phyloP scores from a whole-genome alignment of 345 rosid species.

The Eucalyptus caleyi region DNA sequence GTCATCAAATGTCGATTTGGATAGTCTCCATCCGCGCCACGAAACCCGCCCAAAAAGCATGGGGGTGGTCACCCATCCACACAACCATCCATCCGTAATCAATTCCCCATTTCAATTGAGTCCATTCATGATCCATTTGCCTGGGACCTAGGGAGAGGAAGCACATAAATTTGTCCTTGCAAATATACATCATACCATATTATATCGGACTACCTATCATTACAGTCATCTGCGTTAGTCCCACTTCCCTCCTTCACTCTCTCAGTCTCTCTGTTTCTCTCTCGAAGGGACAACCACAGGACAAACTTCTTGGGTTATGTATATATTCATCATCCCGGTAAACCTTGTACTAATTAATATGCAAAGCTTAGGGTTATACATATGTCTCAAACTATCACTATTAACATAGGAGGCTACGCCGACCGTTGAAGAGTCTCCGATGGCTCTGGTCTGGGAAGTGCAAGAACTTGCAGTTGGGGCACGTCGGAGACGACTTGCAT shows the following conservation, averaged over 20 bases:
- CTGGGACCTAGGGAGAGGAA: not conserved
- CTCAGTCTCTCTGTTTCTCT: not conserved
- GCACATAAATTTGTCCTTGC: not conserved
- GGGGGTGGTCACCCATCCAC: not conserved
- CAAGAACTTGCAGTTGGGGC: slow-evolving; percentile 94
- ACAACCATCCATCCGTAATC: not conserved
- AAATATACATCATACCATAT: not conserved
- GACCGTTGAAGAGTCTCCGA: slow-evolving; percentile 29
- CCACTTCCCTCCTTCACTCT: not conserved
- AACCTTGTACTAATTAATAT: not conserved
- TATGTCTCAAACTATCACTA: not conserved
- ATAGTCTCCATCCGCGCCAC: too few relatives aligned
- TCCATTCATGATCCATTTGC: not conserved
- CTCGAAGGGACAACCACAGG: not conserved
- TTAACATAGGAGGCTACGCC: slow-evolving; percentile 51
- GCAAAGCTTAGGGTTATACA: not conserved
- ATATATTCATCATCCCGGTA: not conserved
- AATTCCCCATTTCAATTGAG: not conserved
- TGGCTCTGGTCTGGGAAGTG: slow-evolving; percentile 50
- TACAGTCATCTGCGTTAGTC: not conserved
- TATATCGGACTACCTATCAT: not conserved
- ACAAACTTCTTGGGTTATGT: not conserved
- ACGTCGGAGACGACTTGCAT: slow-evolving; percentile 55
- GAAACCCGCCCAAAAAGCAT: not conserved
- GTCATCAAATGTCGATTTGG: too few relatives aligned